phyloP scores from a whole-genome alignment of 306 rosid species.

The Quercus rubra region DNA sequence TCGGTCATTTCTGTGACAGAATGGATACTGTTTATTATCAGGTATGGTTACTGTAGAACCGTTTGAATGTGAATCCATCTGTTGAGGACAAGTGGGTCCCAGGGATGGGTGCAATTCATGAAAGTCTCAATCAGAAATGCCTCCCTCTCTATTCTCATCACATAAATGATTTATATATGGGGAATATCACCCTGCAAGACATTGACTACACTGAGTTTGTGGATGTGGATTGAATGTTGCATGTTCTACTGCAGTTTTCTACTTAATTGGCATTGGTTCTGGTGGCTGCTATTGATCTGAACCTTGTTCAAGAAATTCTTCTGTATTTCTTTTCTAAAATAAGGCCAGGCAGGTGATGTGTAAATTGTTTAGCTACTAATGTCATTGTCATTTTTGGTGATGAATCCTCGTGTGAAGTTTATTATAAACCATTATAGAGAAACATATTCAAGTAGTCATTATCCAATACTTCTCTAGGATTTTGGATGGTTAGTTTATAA shows the following conservation, averaged over 20 bases:
- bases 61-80: conserved; percentile 33
- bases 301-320: not conserved
- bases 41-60: too few relatives aligned
- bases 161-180: conserved; percentile 62
- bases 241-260: not conserved
- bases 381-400: not conserved
- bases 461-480: too few relatives aligned
- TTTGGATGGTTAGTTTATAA: not conserved
- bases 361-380: not conserved
- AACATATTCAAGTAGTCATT: not conserved
- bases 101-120: conserved; percentile 73
- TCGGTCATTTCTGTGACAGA: too few relatives aligned
- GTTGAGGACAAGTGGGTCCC: conserved; percentile 63
- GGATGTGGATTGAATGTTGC: conserved; percentile 37
- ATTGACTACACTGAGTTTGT: conserved; percentile 57
- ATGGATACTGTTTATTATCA: too few relatives aligned
- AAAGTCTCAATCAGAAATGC: conserved; percentile 60
- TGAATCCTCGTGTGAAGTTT: not conserved
- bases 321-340: not conserved
- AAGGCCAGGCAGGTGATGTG: not conserved
- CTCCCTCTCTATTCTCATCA: conserved; percentile 80
- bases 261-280: not conserved
- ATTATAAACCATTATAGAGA: not conserved
- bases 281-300: not conserved
- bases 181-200: conserved; percentile 69